Evolutionary conservation across 108 stramenopile species (phyloP).

Genomic region (Heterococcus sp.): DNA sequence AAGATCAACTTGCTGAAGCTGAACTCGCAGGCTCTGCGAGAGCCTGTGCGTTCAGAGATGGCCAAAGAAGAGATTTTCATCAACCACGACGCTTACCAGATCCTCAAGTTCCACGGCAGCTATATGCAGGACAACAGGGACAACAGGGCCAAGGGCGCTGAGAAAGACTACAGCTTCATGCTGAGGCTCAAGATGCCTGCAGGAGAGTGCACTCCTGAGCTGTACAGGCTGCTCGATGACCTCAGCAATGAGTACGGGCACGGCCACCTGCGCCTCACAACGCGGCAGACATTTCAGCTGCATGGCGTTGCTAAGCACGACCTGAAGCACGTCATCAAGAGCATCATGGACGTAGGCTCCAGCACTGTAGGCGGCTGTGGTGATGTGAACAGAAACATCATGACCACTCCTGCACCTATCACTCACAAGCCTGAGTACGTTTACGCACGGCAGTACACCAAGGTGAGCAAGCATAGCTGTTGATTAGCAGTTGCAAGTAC

Average conservation of each 20-base stretch:
- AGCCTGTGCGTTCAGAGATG: slow-evolving; percentile 38
- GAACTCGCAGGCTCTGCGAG: slow-evolving; percentile 29
- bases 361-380: slow-evolving; percentile 96
- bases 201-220: slow-evolving; percentile 84
- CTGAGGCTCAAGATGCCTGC: slow-evolving; percentile 87
- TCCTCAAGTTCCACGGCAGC: slow-evolving; percentile 91
- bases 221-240: slow-evolving; percentile 85
- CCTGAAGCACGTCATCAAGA: slow-evolving; percentile 88
- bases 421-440: slow-evolving; percentile 63
- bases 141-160: slow-evolving; percentile 59
- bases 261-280: slow-evolving; percentile 88
- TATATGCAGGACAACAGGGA: slow-evolving; percentile 95
- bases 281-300: slow-evolving; percentile 95
- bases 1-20: slow-evolving; percentile 40
- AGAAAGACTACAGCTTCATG: slow-evolving; percentile 31
- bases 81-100: slow-evolving; percentile 51
- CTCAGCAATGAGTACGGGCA: slow-evolving; percentile 79
- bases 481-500: too few relatives aligned
- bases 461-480: too few relatives aligned
- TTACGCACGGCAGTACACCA: slow-evolving; percentile 68
- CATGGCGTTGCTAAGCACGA: slow-evolving; percentile 92
- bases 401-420: slow-evolving; percentile 90
- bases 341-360: slow-evolving; percentile 92
- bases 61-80: slow-evolving; percentile 53
- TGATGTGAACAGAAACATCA: slow-evolving; percentile 93